Percentiles rank a stretch among this genome's conserved stretches.
These are phyloP conservation scores for Usnea hakonensis DNA, from an alignment of 495 filamentous ascomycete species.

Conservation along the genomic window DNA sequence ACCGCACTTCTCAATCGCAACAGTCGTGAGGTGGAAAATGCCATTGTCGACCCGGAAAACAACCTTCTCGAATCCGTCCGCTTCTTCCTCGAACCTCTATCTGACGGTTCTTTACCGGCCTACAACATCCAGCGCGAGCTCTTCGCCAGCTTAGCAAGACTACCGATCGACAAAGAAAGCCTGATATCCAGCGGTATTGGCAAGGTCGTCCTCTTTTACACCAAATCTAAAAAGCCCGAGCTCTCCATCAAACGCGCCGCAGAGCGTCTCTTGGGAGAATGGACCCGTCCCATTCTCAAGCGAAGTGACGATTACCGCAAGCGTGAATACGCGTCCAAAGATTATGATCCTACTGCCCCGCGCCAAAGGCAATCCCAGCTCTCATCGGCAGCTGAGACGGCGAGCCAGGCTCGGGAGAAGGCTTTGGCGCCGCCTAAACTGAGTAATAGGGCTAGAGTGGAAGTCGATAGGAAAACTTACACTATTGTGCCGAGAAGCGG, in stretches of 20 bases:
- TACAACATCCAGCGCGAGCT: conserved; percentile 96
- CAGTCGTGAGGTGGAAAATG: conserved; percentile 58
- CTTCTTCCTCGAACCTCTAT: conserved; percentile 94
- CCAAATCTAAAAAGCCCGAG: conserved; percentile 82
- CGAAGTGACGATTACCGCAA: conserved; percentile 88
- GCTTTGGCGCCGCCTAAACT: conserved; percentile 57
- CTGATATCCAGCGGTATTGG: conserved; percentile 87
- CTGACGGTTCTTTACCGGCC: conserved; percentile 84
- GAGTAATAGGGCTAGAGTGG: conserved; percentile 65
- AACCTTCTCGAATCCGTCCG: conserved; percentile 91
- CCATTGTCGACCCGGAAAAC: conserved; percentile 84
- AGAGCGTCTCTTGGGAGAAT: conserved; percentile 82
- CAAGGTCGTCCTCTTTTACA: conserved; percentile 94
- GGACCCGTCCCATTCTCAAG: conserved; percentile 93
- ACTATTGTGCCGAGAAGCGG: conserved; percentile 66
- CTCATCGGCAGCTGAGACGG: conserved; percentile 34
- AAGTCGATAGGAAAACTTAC: conserved; percentile 67
- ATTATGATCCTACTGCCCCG: conserved; percentile 45
- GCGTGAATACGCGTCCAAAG: conserved; percentile 50
- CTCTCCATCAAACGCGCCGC: conserved; percentile 84
- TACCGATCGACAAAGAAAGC: conserved; percentile 84
- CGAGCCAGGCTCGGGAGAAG: conserved; percentile 60
- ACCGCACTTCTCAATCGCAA: conserved; percentile 80
- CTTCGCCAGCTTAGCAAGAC: conserved; percentile 66
- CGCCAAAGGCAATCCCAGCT: conserved; percentile 36